Base-by-base conservation (phyloP, 345 rosid genomes). In the Mercurialis annua region DNA sequence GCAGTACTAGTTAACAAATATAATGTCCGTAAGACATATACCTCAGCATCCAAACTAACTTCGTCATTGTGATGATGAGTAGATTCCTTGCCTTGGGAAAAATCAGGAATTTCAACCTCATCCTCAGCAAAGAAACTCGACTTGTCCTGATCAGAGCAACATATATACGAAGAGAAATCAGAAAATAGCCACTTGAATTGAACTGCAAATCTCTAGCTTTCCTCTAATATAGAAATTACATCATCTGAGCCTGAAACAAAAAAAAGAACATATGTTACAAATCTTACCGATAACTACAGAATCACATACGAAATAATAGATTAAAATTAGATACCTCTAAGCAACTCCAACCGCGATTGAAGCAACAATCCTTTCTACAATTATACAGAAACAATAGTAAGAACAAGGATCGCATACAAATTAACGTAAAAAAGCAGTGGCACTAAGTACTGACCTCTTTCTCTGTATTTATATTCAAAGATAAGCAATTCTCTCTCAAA, bases 311-410 rank as follows among this genome's bases (percentile, higher is more conserved):
- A 21, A 6, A 15, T 34, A 56, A 30, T 7, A 7, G 23, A 36
- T 52, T 64, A 2, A 43, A n/a, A 23, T 42, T 2, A 0, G 30
- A 9, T 77, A 90, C 96, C 93, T 82, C 73, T 80, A 67, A 85
- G 89, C 24, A 76, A 71, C 59, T 90, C 97, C 46, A 88, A 76
- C 62, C 76, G 86, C 49, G 90, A 84, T 63, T 83, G 90, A 67
- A 90, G 83, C 33, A 62, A 82, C 52, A 79, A 72, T 16, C 85
- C 84, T 73, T 81, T 93, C 98, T 92, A 67, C 44, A 40, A 23
- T n/a, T 21, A 42, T 24, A 15, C 20, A 44, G 51, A 23, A 29
- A 31, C 12, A 10, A 24, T 15, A 29, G 31, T 10, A 24, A 38
- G 8, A 23, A 40, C 0, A 21, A 31, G 24, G 11, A 49, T 14